phyloP scores from a whole-genome alignment of 2,329 filamentous ascomycete genomes.

The Geosmithia putterillii region DNA sequence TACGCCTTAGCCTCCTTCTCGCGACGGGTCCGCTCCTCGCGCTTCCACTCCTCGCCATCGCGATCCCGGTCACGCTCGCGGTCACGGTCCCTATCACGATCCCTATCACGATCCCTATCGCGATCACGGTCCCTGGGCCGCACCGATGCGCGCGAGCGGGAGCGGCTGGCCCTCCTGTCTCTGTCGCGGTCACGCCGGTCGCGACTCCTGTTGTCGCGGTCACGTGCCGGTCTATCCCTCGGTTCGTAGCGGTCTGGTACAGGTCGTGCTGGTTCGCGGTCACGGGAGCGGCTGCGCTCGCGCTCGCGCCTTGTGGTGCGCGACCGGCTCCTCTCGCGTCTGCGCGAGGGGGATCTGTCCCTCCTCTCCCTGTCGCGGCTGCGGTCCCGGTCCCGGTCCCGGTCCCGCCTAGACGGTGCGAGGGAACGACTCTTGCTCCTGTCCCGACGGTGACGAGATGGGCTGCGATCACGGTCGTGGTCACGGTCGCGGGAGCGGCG shows the following conservation, averaged over 20 bases:
- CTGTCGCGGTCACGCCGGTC: constrained; percentile 12
- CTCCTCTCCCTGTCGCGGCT: constrained; percentile 10
- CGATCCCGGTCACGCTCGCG: constrained; percentile 7
- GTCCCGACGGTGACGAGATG: constrained; percentile 14
- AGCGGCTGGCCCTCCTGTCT: too few relatives aligned
- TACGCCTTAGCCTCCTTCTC: constrained; percentile 54
- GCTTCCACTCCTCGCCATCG: constrained; percentile 43
- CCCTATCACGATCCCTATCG: constrained; percentile 8
- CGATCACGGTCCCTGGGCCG: constrained; percentile 8
- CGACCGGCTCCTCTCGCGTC: constrained; percentile 19
- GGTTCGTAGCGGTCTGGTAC: constrained; percentile 19
- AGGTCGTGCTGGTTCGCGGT: constrained; percentile 10
- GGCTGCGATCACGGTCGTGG: constrained; percentile 14
- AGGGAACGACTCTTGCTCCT: constrained; percentile 15
- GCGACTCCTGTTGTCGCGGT: constrained; percentile 10
- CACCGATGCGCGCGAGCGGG: too few relatives aligned
- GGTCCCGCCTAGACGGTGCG: constrained; percentile 1
- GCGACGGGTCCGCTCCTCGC: constrained; percentile 47
- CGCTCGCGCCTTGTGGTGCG: constrained; percentile 13
- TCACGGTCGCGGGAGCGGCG: constrained; percentile 5
- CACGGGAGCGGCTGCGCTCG: constrained; percentile 17
- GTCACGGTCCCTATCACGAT: constrained; percentile 18
- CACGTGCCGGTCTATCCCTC: constrained; percentile 11
- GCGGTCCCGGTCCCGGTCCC: constrained; percentile 13
- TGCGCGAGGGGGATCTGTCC: constrained; percentile 15